Percentiles rank a stretch among this genome's conserved stretches.
Evolutionary conservation across 257 asterid species (phyloP).

Genomic region (Nyctanthes arbortristis): DNA sequence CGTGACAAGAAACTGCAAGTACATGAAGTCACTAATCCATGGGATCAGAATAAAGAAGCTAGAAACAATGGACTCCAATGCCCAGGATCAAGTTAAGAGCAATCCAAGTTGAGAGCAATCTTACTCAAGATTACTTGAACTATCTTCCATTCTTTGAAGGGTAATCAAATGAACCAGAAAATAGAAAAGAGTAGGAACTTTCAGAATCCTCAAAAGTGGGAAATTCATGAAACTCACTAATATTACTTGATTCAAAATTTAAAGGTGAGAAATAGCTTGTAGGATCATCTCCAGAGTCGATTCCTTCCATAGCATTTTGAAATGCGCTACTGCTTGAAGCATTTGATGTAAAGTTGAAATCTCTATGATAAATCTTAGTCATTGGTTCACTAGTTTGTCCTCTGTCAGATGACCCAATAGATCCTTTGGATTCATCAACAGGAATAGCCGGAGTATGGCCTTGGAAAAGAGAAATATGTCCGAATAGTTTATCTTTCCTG

Average conservation of each 20-base stretch:
- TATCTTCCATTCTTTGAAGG: slow-evolving; percentile 52
- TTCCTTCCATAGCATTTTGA: slow-evolving; percentile 40
- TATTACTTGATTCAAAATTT: slow-evolving; percentile 52
- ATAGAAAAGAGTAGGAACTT: slow-evolving; percentile 57
- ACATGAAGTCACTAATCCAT: neutral
- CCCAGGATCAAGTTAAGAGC: neutral
- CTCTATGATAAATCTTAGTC: slow-evolving; percentile 38
- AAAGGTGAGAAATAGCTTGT: slow-evolving; percentile 56
- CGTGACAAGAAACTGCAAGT: neutral
- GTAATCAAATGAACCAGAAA: slow-evolving; percentile 59
- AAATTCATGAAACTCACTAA: slow-evolving; percentile 61
- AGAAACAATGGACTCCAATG: neutral
- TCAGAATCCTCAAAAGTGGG: slow-evolving; percentile 74
- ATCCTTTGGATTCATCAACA: slow-evolving; percentile 47
- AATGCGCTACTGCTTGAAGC: slow-evolving; percentile 28
- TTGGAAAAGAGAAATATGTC: slow-evolving; percentile 86
- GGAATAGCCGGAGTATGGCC: slow-evolving; percentile 96
- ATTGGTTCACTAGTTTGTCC: slow-evolving; percentile 42
- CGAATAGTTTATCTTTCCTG: slow-evolving; percentile 92
- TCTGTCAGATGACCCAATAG: slow-evolving; percentile 38
- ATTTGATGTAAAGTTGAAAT: slow-evolving; percentile 40
- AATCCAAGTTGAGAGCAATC: too few species aligned
- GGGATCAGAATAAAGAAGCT: neutral
- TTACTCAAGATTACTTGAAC: slow-evolving; percentile 35
- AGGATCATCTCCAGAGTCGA: slow-evolving; percentile 44